Evolutionary conservation across 352 stramenopile species (phyloP), one percentile per base, ranked within the genome.

Genomic region (Thalassiosira mediterranea): DNA sequence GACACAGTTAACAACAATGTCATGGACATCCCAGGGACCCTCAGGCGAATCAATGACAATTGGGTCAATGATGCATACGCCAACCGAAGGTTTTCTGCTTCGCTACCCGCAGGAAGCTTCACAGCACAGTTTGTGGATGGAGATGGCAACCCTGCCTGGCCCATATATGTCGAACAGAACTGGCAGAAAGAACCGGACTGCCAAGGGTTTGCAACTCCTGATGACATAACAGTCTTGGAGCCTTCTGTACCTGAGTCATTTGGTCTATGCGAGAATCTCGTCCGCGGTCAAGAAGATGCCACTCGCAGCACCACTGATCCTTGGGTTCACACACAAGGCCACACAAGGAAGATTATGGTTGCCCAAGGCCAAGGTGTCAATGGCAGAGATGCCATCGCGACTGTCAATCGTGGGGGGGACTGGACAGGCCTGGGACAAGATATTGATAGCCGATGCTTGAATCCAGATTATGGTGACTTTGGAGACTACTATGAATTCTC

Each of bases 111-210:
- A 34, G 78, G 78, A 8, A 70, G 4, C 21, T 86, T 74, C 52
- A 77, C 57, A 26, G 78, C 67, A 28, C 11, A 70, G 26, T 86
- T 86, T 40, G 40, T 86, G 28, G 74, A 86, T 52, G 40, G 59
- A 62, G n/a, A 74, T 29, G 63, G 61, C 10, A 54, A 52, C 32
- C 31, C 42, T 42, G 63, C 56, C 7, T 86, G 72, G 72, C 78
- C 78, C 3, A 60, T 34, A 3, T 86, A 64, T 52, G 73, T 68
- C 0, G 64, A 83, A 60, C 67, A 83, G 52, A 28, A 28, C 8
- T 86, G 78, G 78, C 48, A 74, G 1, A 66, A 70, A 13, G 21
- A 61, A 13, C 67, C 78, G 47, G 72, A 82, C 42, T 86, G 78
- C 29, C 5, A 37, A n/a, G 69, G 69, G 37, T 70, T 51, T 40